Evolutionary conservation across 2,329 filamentous ascomycete species (phyloP).

Genomic region (Cephalotrichum gorgonifer): DNA sequence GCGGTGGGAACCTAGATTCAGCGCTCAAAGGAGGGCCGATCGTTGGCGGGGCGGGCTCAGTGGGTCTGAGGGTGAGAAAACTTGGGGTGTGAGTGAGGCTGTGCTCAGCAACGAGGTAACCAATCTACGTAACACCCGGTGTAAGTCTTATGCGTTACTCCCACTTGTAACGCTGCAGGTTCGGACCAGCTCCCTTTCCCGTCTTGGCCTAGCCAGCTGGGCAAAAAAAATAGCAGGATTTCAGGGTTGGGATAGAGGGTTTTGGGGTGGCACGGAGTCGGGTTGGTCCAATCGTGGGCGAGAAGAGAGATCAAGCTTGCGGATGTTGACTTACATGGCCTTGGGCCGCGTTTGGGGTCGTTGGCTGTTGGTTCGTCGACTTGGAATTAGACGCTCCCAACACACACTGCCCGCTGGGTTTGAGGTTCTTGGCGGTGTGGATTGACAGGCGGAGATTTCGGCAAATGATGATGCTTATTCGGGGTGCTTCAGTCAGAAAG

Average conservation of each 20-base stretch:
- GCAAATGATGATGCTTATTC: constrained; percentile 4
- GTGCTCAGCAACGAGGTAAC: constrained; percentile 3
- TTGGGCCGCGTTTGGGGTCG: background rate
- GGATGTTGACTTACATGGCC: background rate
- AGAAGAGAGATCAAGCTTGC: background rate
- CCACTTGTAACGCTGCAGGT: background rate
- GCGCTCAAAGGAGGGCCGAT: background rate
- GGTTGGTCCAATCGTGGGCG: background rate
- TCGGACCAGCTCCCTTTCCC: background rate
- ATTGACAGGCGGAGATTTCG: constrained; percentile 3
- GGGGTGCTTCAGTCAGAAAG: background rate
- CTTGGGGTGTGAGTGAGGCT: constrained; percentile 1
- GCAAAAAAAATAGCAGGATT: too few species aligned
- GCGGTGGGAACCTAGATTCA: background rate
- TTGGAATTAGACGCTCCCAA: too few species aligned
- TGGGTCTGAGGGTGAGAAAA: background rate
- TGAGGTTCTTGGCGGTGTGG: background rate
- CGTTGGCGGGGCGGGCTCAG: background rate
- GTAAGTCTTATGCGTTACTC: background rate
- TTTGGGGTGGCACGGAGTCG: background rate
- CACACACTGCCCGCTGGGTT: too few species aligned
- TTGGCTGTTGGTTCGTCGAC: too few species aligned
- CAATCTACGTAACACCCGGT: constrained; percentile 2
- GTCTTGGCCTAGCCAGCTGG: background rate
- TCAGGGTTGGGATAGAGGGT: too few species aligned